A percentile compares a stretch with the other conserved stretches of the same genome.
Evolutionary conservation across 495 filamentous ascomycete genomes (phyloP).

Genomic region (Penicillium pancosmium): DNA sequence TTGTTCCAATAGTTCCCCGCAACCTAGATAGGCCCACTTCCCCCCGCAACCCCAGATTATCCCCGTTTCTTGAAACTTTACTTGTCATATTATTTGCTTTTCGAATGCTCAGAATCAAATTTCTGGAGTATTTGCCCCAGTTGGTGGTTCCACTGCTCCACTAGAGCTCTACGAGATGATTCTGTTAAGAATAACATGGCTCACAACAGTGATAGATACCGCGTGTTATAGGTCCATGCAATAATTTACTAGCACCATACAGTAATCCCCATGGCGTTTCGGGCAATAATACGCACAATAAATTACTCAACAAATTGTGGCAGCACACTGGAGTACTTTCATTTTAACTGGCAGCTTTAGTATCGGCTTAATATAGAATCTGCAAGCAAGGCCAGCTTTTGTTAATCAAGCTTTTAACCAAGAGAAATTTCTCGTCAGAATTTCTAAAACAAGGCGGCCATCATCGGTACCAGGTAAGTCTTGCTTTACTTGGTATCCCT

Average conservation of each 20-base stretch:
- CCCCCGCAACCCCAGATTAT: slow-evolving; percentile 5
- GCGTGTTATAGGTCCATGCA: background rate
- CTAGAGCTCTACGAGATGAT: background rate
- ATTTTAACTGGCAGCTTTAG: too few species aligned
- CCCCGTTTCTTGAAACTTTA: slow-evolving; percentile 1
- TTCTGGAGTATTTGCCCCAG: background rate
- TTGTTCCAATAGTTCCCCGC: background rate
- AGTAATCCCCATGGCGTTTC: background rate
- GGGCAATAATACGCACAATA: background rate
- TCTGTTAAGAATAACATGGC: background rate
- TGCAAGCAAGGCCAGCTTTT: too few species aligned
- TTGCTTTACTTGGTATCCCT: background rate
- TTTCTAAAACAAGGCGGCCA: background rate
- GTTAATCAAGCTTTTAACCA: background rate
- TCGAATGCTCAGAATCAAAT: background rate
- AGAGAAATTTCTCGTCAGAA: background rate
- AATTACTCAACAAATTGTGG: background rate
- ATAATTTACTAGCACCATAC: background rate
- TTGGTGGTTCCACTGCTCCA: background rate
- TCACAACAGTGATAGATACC: background rate
- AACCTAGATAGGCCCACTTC: slow-evolving; percentile 1
- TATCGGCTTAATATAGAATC: too few species aligned
- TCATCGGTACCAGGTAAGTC: background rate
- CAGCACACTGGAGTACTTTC: too few species aligned
- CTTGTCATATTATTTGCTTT: background rate